Evolutionary conservation across 139 green algal species (phyloP), one percentile per base, ranked within the genome.

Genomic region (Chlamydomonas sp.): DNA sequence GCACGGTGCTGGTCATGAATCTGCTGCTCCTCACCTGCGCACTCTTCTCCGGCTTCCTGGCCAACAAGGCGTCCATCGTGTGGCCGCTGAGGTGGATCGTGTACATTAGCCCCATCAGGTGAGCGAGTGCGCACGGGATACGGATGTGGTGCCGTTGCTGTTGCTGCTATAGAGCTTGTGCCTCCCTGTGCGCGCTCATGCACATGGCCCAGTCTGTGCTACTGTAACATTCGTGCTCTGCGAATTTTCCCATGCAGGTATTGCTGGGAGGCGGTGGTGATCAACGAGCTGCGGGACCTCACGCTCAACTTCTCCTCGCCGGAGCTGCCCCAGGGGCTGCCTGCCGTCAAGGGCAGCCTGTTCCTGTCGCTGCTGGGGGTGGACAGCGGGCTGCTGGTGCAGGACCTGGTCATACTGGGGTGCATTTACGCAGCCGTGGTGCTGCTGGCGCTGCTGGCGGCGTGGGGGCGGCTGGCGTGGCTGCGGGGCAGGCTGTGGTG

Each of bases 11-110:
- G n/a, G 72, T 95, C 60, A 49, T 97, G 90, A 98, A 96, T 81
- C 88, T 97, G 79, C 87, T 97, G 78, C 90, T 98, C 84, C 93
- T 98, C 57, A 62, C 96, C 6, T 93, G 89, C 10, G 92, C 97
- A 64, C 92, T 98, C 18, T 96, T 98, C 79, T 80, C 67, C 14
- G 95, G 95, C 59, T 95, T 96, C 89, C 89, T 96, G 17, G 93
- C 93, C 60, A 95, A 96, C 86, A 90, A 92, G 84, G 80, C 60
- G 20, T 83, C 82, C 80, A 95, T 97, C 49, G 84, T 90, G 57
- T 81, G 76, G 7, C 85, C 69, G 92, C 86, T 97, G 61, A 57
- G 89, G 1, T 97, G 94, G 94, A 80, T 95, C 31, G 90, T 87
- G 67, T 97, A 92, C 78, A 49, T 96, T 3, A 92, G 85, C 18